Conservation (phyloP, 371 early-diverging fungal genomes). For the Mortierella sp. region DNA sequence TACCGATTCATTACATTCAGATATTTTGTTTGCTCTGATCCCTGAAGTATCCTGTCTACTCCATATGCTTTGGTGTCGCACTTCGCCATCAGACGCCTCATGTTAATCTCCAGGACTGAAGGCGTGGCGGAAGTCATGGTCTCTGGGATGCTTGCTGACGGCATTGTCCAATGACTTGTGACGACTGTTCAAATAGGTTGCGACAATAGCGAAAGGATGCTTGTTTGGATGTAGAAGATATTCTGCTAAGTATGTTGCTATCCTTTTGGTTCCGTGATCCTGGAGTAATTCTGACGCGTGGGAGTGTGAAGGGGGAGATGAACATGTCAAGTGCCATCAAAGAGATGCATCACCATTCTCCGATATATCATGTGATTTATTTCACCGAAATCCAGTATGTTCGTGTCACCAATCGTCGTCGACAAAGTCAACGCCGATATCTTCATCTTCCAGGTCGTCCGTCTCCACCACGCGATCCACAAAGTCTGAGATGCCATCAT, state of each 20-base stretch:
- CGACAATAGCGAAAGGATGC: too few species aligned
- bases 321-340: too few species aligned
- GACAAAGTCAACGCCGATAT: constrained; percentile 2
- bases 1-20: constrained; percentile 13
- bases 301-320: too few species aligned
- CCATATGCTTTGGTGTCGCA: constrained; percentile 31
- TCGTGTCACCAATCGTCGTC: neutral
- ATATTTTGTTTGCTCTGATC: constrained; percentile 30
- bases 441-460: neutral
- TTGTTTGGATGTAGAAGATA: too few species aligned
- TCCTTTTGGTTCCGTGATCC: too few species aligned
- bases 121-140: constrained; percentile 18
- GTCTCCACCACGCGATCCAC: neutral
- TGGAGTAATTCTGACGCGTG: too few species aligned
- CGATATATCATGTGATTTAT: too few species aligned
- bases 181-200: too few species aligned
- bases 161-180: constrained; percentile 2
- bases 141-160: constrained; percentile 23
- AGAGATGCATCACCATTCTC: too few species aligned
- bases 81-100: constrained; percentile 45
- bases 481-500: constrained; percentile 20
- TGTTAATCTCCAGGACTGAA: constrained; percentile 34
- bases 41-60: constrained; percentile 40
- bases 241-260: too few species aligned
- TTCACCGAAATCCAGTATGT: neutral